Evolutionary conservation across 116 monocot genomes (phyloP).

Genomic region (Zostera marina): DNA sequence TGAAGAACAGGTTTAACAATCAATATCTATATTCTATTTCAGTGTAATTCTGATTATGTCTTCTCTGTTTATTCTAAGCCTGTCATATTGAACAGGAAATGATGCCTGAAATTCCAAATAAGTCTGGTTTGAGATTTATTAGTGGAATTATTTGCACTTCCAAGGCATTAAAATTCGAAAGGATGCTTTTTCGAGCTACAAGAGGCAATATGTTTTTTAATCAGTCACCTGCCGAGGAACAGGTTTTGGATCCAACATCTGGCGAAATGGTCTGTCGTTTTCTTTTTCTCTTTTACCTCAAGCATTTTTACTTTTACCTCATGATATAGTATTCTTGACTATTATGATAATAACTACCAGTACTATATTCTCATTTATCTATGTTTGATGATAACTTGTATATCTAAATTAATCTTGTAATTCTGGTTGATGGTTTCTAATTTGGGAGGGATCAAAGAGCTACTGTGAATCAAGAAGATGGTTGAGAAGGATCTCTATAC

Average conservation of each 20-base stretch:
- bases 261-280: conserved; percentile 61
- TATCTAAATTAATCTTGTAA: background rate
- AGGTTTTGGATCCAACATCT: conserved; percentile 70
- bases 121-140: conserved; percentile 83
- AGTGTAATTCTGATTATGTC: conserved; percentile 6
- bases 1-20: conserved; percentile 94
- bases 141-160: conserved; percentile 90
- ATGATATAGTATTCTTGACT: background rate
- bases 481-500: no score
- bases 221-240: conserved; percentile 84
- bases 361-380: background rate
- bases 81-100: conserved; percentile 23
- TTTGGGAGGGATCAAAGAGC: no score
- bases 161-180: conserved; percentile 70
- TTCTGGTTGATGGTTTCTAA: no score
- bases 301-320: background rate
- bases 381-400: background rate
- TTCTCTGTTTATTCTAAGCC: conserved; percentile 1
- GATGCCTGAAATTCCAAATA: conserved; percentile 36
- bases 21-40: conserved; percentile 1
- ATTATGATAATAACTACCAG: background rate
- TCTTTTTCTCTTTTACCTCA: background rate
- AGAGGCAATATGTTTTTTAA: conserved; percentile 99
- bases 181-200: conserved; percentile 98
- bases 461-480: no score